Base-by-base conservation (phyloP, 148 eudicot genomes). In the Rhododendron henanense region DNA sequence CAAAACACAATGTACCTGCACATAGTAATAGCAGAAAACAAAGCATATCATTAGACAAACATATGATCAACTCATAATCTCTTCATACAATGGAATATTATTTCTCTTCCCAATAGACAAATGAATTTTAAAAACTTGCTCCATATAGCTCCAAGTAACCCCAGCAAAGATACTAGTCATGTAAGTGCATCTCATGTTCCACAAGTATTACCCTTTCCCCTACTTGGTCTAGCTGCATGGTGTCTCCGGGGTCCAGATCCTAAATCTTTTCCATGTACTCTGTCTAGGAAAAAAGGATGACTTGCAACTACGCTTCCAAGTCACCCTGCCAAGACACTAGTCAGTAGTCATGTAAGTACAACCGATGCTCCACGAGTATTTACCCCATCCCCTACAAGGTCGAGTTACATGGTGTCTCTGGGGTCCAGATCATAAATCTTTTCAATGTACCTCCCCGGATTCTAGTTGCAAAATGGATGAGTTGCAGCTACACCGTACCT, bases 1-100 rank as follows among this genome's bases (percentile, higher is more conserved):
- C 98, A 87, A 97, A 97, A 91, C 99, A 97, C 69, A 94, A 82
- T 3, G 96, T 95, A 48, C 98, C 99, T 97, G 94, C 59, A 86
- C 25, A 90, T 15, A 84, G 35, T 44, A 7, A 53, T 35, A 78
- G 23, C 67, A 57, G 25, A 55, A 79, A 47, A 47, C n/a, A 84
- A 9, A 79, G 44, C 13, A 2, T 35, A 18, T 55, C 10, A 35
- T 86, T 83, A 76, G 47, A 8, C 55, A 6, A 80, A 81, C 28
- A 53, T 80, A n/a, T 15, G 48, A 78, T 61, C 41, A 48, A 65
- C 6, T 71, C 37, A 37, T 21, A 84, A 73, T 48, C 25, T 71
- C 2, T 33, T 53, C 16, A 18, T 47, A 84, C 39, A 33, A 10
- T 67, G 78, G 41, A 31, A 69, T 45, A 39, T 14, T 25, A 6